Base-by-base conservation (phyloP, 2,329 filamentous ascomycete species). In the Cladophialophora psammophila region DNA sequence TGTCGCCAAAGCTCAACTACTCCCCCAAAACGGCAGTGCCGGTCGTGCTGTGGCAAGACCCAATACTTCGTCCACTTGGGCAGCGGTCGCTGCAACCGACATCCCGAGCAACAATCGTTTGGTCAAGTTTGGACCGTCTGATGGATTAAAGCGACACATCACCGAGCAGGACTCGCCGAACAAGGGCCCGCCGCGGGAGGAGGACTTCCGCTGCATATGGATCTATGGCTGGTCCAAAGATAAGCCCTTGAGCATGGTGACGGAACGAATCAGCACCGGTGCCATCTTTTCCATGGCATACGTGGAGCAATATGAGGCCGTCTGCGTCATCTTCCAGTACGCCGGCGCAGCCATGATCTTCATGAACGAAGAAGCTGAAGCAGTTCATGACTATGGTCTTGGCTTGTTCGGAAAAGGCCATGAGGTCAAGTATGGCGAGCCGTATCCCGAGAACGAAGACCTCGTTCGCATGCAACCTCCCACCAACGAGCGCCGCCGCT, bases 301-400 rank as follows among this genome's bases (percentile, higher is more conserved):
- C 36, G 74, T 77, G 34, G 72, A 72, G 38, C 65, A 70, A 20
- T 72, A 75, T 53, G 71, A 69, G 55, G 76, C 74, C 48, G 75
- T 76, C 5, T 75, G 76, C 20, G 74, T 80, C 62, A 75, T 77
- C 53, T 81, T 81, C 69, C 77, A 78, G 68, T 73, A 79, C 63
- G 75, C 77, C 26, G 68, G 71, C 15, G 76, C 79, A 54, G 80
- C 79, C 6, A 63, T 75, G 52, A 71, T 73, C 5, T 77, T 81
- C 56, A 59, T 78, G 57, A 72, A 76, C 35, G 72, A 74, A 5
- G 75, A 79, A 63, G 69, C 74, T 20, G 72, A 74, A 13, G 73
- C 73, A 61, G 63, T 73, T 38, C 69, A 70, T 54, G 71, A 74
- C 50, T 71, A 71, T 9, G 78, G 77, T 2, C 71, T 70, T 55